Evolutionary conservation across 139 green algal genomes (phyloP).

Genomic region (Medakamo hakoo): DNA sequence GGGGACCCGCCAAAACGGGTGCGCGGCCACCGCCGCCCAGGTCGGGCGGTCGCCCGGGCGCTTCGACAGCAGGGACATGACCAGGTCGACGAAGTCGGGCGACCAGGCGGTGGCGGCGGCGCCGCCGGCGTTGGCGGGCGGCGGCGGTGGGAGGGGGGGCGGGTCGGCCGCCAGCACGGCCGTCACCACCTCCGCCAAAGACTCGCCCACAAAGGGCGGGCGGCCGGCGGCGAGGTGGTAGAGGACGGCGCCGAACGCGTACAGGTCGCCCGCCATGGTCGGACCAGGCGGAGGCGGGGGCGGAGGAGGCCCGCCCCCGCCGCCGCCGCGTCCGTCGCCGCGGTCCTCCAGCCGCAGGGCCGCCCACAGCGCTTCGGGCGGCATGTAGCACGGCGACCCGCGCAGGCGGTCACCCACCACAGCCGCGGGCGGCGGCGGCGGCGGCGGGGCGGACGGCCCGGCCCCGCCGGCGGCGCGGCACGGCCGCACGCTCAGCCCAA

Average conservation of each 20-base stretch:
- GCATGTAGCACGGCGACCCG: conserved; percentile 85
- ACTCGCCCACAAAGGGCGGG: conserved; percentile 68
- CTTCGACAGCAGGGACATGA: conserved; percentile 63
- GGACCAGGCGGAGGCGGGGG: too few species aligned
- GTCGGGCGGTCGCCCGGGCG: conserved; percentile 49
- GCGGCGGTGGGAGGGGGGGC: conserved; percentile 11
- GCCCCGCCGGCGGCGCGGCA: conserved; percentile 9
- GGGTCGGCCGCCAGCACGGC: conserved; percentile 53
- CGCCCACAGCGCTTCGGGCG: too few species aligned
- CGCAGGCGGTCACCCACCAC: too few species aligned
- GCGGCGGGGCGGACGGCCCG: too few species aligned
- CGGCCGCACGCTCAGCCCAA: conserved; percentile 53
- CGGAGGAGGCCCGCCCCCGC: too few species aligned
- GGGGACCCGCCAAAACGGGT: conserved; percentile 48
- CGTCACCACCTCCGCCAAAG: conserved; percentile 58
- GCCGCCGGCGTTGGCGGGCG: conserved; percentile 5
- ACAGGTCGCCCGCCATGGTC: conserved; percentile 69
- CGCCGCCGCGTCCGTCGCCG: conserved; percentile 53
- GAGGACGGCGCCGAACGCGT: conserved; percentile 81
- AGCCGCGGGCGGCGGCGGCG: not conserved
- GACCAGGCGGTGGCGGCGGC: conserved; percentile 4
- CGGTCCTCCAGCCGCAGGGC: too few species aligned
- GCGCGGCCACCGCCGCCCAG: conserved; percentile 33
- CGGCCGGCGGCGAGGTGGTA: conserved; percentile 74
- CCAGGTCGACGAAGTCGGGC: conserved; percentile 50